These are phyloP conservation scores for Talaromyces sp. DNA, from an alignment of 2,329 filamentous ascomycete genomes.

Conservation along the genomic window DNA sequence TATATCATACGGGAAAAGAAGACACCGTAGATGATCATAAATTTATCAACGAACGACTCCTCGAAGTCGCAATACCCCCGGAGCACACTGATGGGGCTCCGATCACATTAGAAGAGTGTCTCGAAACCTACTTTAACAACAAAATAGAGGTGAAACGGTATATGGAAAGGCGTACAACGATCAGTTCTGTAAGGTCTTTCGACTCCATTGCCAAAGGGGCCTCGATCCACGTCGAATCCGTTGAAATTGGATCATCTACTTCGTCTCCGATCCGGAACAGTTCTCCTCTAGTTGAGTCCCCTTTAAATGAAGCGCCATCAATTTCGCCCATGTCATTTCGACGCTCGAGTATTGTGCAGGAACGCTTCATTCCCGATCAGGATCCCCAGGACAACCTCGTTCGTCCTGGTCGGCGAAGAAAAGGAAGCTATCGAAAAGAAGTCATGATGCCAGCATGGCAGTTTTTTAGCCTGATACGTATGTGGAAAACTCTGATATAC, in stretches of 20 bases:
- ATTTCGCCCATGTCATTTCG: slow-evolving; percentile 20
- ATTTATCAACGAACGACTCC: slow-evolving; percentile 81
- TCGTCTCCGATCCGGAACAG: slow-evolving; percentile 24
- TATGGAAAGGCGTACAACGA: slow-evolving; percentile 56
- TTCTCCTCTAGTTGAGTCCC: slow-evolving; percentile 19
- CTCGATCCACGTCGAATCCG: slow-evolving; percentile 36
- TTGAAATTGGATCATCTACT: slow-evolving; percentile 36
- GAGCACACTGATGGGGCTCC: slow-evolving; percentile 61
- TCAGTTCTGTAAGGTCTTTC: slow-evolving; percentile 39
- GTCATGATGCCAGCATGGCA: slow-evolving; percentile 96
- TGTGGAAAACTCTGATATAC: slow-evolving; percentile 30
- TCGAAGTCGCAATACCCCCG: slow-evolving; percentile 85
- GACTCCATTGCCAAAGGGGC: slow-evolving; percentile 33
- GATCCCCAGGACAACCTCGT: slow-evolving; percentile 37
- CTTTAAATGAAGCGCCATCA: slow-evolving; percentile 23
- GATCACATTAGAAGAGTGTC: slow-evolving; percentile 80
- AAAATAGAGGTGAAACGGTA: slow-evolving; percentile 82
- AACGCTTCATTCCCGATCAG: slow-evolving; percentile 37
- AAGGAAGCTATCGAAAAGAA: slow-evolving; percentile 59
- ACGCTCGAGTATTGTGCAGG: slow-evolving; percentile 38
- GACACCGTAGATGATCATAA: slow-evolving; percentile 85
- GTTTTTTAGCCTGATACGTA: slow-evolving; percentile 89
- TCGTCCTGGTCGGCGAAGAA: slow-evolving; percentile 18
- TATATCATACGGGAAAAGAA: slow-evolving; percentile 86
- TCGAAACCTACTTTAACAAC: slow-evolving; percentile 94